phyloP scores from a whole-genome alignment of 2,329 filamentous ascomycete species.

The Amesomyces nigricolor region DNA sequence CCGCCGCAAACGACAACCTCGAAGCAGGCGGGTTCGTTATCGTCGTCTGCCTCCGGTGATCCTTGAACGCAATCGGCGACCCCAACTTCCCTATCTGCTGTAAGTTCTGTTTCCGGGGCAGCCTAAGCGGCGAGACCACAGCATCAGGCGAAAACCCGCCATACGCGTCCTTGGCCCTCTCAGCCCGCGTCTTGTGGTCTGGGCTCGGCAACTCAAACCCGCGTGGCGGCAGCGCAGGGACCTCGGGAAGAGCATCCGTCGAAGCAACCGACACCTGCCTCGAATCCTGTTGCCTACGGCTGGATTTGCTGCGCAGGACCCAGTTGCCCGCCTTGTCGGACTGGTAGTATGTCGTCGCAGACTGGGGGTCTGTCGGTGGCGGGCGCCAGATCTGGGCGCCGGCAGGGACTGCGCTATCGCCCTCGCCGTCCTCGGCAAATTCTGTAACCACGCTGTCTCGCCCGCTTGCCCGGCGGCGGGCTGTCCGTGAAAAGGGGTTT shows the following conservation, averaged over 20 bases:
- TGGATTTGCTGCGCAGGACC: constrained; percentile 38
- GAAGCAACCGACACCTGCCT: background rate
- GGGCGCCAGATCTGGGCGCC: constrained; percentile 46
- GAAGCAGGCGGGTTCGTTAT: constrained; percentile 37
- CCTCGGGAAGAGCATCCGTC: background rate
- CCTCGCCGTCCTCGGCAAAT: constrained; percentile 47
- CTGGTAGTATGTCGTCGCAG: constrained; percentile 44
- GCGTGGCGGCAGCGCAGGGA: background rate
- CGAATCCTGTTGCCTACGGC: background rate
- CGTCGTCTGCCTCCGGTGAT: constrained; percentile 28
- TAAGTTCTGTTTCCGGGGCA: constrained; percentile 25
- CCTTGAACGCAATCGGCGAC: constrained; percentile 25
- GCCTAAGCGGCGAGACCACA: constrained; percentile 19
- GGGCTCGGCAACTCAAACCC: constrained; percentile 23
- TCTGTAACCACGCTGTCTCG: constrained; percentile 45
- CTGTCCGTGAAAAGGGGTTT: constrained; percentile 8
- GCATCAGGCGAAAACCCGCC: constrained; percentile 19
- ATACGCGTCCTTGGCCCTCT: constrained; percentile 20
- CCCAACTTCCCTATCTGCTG: constrained; percentile 22
- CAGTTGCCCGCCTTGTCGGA: constrained; percentile 50
- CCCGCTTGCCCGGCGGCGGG: constrained; percentile 12
- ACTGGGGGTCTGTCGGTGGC: constrained; percentile 41
- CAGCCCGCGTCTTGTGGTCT: constrained; percentile 23
- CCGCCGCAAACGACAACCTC: constrained; percentile 25
- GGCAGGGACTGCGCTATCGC: constrained; percentile 27